Evolutionary conservation across 345 rosid species (phyloP).

Genomic region (Clausena lansium): DNA sequence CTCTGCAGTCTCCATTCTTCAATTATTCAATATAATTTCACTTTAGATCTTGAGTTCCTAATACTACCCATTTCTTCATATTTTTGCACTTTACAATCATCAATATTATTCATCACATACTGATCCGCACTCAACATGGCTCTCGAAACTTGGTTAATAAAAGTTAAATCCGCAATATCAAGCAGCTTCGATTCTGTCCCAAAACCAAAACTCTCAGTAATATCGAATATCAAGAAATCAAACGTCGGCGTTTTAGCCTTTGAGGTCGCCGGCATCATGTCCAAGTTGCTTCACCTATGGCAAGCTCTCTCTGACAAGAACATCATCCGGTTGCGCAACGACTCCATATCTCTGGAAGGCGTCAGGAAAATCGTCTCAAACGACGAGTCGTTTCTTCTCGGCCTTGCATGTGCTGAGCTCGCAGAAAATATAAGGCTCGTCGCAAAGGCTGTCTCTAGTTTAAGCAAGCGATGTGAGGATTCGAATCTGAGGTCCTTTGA

Average conservation of each 20-base stretch:
- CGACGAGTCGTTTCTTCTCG: slow-evolving; percentile 77
- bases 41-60: not conserved
- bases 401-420: slow-evolving; percentile 83
- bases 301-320: slow-evolving; percentile 71
- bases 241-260: slow-evolving; percentile 62
- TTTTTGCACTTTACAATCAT: not conserved
- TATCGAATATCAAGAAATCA: slow-evolving; percentile 23
- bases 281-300: slow-evolving; percentile 79
- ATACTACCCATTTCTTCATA: not conserved
- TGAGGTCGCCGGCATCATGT: slow-evolving; percentile 83
- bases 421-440: slow-evolving; percentile 52
- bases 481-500: slow-evolving; percentile 48
- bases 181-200: slow-evolving; percentile 46
- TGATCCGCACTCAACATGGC: slow-evolving; percentile 44
- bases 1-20: slow-evolving; percentile 35
- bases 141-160: slow-evolving; percentile 77
- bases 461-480: slow-evolving; percentile 55
- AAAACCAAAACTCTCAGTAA: slow-evolving; percentile 19
- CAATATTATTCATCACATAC: not conserved
- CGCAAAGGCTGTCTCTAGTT: slow-evolving; percentile 58
- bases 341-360: slow-evolving; percentile 68
- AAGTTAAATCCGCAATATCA: slow-evolving; percentile 67
- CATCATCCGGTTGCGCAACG: slow-evolving; percentile 57
- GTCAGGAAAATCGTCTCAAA: slow-evolving; percentile 75
- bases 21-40: slow-evolving; percentile 15